These are phyloP conservation scores for Quercus parvula DNA, from an alignment of 306 rosid genomes.

Conservation along the genomic window DNA sequence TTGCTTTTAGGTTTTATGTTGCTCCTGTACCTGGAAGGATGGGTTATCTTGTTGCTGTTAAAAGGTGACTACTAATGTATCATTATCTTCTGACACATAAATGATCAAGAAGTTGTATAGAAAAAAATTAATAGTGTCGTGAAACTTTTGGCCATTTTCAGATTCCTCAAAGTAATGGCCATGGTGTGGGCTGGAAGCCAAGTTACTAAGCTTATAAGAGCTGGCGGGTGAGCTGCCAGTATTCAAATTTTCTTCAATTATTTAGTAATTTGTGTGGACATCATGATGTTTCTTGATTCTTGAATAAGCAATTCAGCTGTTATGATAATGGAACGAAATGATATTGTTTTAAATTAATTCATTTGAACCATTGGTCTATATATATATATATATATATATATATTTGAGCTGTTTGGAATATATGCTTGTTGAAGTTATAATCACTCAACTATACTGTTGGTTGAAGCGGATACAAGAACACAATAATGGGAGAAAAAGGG, in stretches of 20 bases:
- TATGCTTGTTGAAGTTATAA: neutral
- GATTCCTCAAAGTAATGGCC: slow-evolving; percentile 90
- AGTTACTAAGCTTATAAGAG: slow-evolving; percentile 82
- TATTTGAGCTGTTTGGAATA: neutral
- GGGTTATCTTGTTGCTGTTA: slow-evolving; percentile 83
- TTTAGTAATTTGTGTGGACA: neutral
- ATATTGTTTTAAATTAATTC: neutral
- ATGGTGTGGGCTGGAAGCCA: slow-evolving; percentile 99
- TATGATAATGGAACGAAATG: no score
- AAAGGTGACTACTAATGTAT: slow-evolving; percentile 43
- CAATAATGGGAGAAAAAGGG: neutral
- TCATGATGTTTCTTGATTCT: neutral
- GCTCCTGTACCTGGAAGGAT: slow-evolving; percentile 79
- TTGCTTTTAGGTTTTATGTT: slow-evolving; percentile 63
- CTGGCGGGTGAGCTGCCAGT: slow-evolving; percentile 71
- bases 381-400: no score
- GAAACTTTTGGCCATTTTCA: slow-evolving; percentile 22
- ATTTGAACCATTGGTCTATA: neutral
- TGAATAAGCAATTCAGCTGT: neutral
- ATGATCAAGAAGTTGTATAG: neutral
- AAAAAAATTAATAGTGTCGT: neutral
- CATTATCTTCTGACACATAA: neutral
- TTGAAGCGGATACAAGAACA: neutral
- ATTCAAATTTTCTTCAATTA: neutral
- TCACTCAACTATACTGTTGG: neutral